Evolutionary conservation across 139 green algal species (phyloP).

Genomic region (Monoraphidium neglectum): DNA sequence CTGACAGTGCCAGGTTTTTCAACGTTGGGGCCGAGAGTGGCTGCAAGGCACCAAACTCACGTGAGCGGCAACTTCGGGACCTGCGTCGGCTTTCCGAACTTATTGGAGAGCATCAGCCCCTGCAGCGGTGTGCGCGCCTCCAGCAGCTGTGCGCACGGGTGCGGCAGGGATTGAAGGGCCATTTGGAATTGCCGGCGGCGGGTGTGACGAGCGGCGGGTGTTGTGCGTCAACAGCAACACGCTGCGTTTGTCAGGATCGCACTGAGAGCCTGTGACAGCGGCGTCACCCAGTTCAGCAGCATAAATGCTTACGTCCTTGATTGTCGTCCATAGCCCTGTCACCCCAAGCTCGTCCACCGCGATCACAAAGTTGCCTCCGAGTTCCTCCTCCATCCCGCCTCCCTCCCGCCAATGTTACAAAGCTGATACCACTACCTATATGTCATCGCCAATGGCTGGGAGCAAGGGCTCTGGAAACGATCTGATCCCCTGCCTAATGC

Average conservation of each 20-base stretch:
- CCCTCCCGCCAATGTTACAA: background rate
- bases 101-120: constrained; percentile 70
- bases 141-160: constrained; percentile 50
- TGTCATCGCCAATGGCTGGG: background rate
- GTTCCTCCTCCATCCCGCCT: constrained; percentile 30
- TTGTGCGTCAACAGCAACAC: background rate
- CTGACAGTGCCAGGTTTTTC: no score
- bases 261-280: background rate
- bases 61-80: constrained; percentile 59
- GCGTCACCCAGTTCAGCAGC: background rate
- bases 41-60: constrained; percentile 36
- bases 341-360: constrained; percentile 61
- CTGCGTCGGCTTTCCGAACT: constrained; percentile 52
- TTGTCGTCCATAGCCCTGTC: constrained; percentile 46
- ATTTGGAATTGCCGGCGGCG: background rate
- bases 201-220: background rate
- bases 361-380: constrained; percentile 51
- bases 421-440: background rate
- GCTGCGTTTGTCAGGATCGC: background rate
- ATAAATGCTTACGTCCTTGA: constrained; percentile 46
- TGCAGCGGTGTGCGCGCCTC: constrained; percentile 58
- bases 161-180: no score
- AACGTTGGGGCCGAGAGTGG: no score
- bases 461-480: background rate
- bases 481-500: background rate